A percentile compares a stretch with the other conserved stretches of the same genome.
phyloP scores from a whole-genome alignment of 129 eudicot genomes.

The Arctium minus region DNA sequence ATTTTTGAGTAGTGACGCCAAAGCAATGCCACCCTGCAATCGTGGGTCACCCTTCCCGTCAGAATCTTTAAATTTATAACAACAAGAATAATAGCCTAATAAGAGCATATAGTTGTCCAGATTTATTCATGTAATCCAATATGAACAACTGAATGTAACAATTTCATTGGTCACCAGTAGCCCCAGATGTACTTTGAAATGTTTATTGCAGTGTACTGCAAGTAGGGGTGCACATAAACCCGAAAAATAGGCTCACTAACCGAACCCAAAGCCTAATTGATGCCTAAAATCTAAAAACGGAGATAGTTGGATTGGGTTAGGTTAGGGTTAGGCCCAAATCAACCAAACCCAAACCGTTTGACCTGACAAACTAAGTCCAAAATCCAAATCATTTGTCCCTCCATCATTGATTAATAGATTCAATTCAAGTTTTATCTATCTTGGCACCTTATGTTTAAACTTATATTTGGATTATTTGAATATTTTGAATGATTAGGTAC shows the following conservation, averaged over 20 bases:
- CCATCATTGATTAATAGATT: not conserved
- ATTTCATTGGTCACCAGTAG: not conserved
- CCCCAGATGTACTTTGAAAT: not conserved
- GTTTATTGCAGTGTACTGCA: not conserved
- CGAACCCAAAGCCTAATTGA: not conserved
- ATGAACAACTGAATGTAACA: not conserved
- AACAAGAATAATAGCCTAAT: not conserved
- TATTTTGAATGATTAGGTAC: not conserved
- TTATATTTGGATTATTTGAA: not conserved
- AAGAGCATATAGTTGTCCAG: not conserved
- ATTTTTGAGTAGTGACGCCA: slow-evolving; percentile 54
- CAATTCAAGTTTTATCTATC: not conserved
- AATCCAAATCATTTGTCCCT: not conserved
- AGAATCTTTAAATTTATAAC: not conserved
- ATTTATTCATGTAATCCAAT: not conserved
- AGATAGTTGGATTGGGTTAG: not conserved
- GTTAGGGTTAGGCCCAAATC: not conserved
- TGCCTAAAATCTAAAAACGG: not conserved
- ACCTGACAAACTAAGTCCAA: not conserved
- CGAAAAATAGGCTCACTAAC: not conserved
- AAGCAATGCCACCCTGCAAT: slow-evolving; percentile 61
- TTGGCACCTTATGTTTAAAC: not conserved
- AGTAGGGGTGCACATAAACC: not conserved
- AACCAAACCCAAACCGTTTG: not conserved
- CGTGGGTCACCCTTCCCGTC: slow-evolving; percentile 2